A percentile compares a stretch with the other conserved stretches of the same genome.
Conservation (phyloP, 805 yeast species). For the Metschnikowia colocasiae region DNA sequence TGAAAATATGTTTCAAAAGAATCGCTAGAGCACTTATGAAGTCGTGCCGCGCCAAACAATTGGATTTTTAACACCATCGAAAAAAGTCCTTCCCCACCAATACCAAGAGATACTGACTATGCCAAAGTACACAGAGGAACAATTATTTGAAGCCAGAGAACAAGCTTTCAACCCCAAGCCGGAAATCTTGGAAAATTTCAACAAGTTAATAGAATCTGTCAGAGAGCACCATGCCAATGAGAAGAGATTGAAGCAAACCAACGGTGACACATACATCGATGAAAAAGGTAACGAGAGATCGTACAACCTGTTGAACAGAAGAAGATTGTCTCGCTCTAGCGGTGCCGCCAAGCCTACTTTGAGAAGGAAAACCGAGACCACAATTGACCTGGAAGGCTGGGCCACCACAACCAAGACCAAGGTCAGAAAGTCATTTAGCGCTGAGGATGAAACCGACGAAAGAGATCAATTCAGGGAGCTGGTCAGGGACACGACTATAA, state of each 20-base stretch:
- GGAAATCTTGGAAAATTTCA: constrained; percentile 61
- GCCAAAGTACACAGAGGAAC: constrained; percentile 67
- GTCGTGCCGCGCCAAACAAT: constrained; percentile 15
- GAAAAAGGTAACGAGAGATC: constrained; percentile 44
- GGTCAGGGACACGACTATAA: constrained; percentile 40
- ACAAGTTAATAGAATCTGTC: constrained; percentile 62
- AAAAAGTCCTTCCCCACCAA: constrained; percentile 2
- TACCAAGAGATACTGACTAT: constrained; percentile 22
- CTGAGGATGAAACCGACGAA: constrained; percentile 47
- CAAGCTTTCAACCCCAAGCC: constrained; percentile 59
- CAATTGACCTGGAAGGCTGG: constrained; percentile 81
- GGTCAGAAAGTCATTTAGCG: constrained; percentile 47
- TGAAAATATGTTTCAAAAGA: background rate
- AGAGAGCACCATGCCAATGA: constrained; percentile 43
- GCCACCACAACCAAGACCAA: constrained; percentile 54
- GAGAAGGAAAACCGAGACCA: constrained; percentile 51
- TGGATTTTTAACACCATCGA: constrained; percentile 7
- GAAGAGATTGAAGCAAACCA: constrained; percentile 28
- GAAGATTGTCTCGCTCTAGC: constrained; percentile 58
- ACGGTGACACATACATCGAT: constrained; percentile 45
- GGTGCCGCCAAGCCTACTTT: constrained; percentile 43
- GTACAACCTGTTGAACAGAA: constrained; percentile 46
- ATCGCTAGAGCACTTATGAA: background rate
- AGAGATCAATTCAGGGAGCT: constrained; percentile 44
- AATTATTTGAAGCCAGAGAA: constrained; percentile 55